Evolutionary conservation across 148 eudicot genomes (phyloP).

Genomic region (Pharnaceum exiguum): DNA sequence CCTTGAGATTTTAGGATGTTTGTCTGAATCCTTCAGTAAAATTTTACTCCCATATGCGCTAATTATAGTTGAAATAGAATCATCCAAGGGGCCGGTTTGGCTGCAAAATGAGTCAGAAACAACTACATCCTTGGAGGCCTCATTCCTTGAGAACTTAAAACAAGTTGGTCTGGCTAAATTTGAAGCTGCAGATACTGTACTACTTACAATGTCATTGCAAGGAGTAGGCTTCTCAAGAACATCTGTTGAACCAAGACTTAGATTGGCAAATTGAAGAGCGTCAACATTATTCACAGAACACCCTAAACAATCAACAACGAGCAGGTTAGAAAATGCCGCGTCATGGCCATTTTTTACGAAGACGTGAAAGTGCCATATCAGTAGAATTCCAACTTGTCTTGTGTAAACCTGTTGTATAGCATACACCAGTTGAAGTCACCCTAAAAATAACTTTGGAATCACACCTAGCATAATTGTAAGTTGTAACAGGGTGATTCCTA

Average conservation of each 20-base stretch:
- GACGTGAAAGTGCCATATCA: neutral
- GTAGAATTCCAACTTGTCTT: no score
- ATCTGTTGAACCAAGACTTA: slow-evolving; percentile 63
- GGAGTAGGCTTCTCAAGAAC: slow-evolving; percentile 48
- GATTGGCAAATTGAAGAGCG: slow-evolving; percentile 22
- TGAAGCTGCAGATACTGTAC: slow-evolving; percentile 52
- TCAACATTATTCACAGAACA: slow-evolving; percentile 20
- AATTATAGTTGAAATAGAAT: slow-evolving; percentile 43
- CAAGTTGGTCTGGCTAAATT: slow-evolving; percentile 41
- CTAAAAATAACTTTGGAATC: no score
- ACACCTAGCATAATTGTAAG: no score
- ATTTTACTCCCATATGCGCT: slow-evolving; percentile 63
- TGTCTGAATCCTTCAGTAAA: slow-evolving; percentile 63
- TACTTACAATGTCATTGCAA: slow-evolving; percentile 35
- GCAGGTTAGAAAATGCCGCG: slow-evolving; percentile 3
- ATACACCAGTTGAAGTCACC: no score
- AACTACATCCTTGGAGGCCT: slow-evolving; percentile 22
- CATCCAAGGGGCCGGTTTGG: slow-evolving; percentile 32
- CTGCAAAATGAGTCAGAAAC: slow-evolving; percentile 26
- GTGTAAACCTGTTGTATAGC: no score
- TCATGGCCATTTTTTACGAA: neutral
- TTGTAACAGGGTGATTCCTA: no score
- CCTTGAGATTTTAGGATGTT: slow-evolving; percentile 61
- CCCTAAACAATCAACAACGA: slow-evolving; percentile 32
- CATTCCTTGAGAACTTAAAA: slow-evolving; percentile 26